These are phyloP conservation scores for Aristolochia fimbriata DNA, from an alignment of 164 flowering plant species.

Conservation along the genomic window DNA sequence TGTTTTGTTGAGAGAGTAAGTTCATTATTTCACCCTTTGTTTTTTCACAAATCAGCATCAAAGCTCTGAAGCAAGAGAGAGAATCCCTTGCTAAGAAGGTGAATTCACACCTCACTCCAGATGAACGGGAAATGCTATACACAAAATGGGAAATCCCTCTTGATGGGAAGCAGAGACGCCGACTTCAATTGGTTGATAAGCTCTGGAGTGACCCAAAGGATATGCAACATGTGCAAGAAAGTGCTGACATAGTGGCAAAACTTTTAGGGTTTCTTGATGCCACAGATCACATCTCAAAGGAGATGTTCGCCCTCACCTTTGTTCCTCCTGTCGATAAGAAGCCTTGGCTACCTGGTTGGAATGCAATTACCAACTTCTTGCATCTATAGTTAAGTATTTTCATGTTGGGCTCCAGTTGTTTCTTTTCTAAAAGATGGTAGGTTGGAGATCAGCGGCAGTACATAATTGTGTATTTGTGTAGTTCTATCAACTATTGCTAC, in stretches of 20 bases:
- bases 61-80: slow-evolving; percentile 60
- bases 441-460: no score
- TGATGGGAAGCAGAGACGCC: slow-evolving; percentile 45
- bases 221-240: slow-evolving; percentile 49
- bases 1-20: no score
- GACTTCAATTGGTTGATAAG: slow-evolving; percentile 43
- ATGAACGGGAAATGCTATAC: slow-evolving; percentile 49
- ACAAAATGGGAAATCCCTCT: slow-evolving; percentile 64
- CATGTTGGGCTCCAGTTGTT: no score
- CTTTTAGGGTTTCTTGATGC: slow-evolving; percentile 49
- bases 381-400: slow-evolving; percentile 29
- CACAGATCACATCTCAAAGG: slow-evolving; percentile 51
- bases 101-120: slow-evolving; percentile 47
- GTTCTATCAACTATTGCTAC: no score
- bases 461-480: no score
- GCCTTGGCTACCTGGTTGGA: slow-evolving; percentile 81
- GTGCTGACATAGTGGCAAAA: slow-evolving; percentile 71
- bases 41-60: slow-evolving; percentile 27
- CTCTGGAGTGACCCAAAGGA: slow-evolving; percentile 60
- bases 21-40: background rate
- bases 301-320: slow-evolving; percentile 87
- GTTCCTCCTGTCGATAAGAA: slow-evolving; percentile 65
- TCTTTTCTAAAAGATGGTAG: no score
- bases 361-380: slow-evolving; percentile 73
- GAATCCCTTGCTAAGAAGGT: slow-evolving; percentile 41